Percentiles rank a stretch among this genome's conserved stretches.
Evolutionary conservation across 2,329 filamentous ascomycete genomes (phyloP).

Genomic region (Penicillium crustosum): DNA sequence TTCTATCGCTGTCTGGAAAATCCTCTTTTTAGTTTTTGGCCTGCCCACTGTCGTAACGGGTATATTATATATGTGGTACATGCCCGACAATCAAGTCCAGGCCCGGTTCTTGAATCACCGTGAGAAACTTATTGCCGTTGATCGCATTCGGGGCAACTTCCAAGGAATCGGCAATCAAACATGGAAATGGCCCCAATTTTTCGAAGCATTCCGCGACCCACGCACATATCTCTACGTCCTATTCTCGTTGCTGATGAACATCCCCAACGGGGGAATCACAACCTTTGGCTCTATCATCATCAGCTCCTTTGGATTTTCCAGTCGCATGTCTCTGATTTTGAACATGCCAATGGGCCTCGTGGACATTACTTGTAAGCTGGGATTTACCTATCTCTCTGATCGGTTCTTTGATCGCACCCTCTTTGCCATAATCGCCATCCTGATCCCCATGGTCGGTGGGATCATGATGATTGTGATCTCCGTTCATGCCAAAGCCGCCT

Average conservation of each 20-base stretch:
- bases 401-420: slow-evolving; percentile 12
- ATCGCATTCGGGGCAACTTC: slow-evolving; percentile 17
- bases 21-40: slow-evolving; percentile 18
- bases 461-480: slow-evolving; percentile 23
- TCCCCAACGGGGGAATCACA: slow-evolving; percentile 21
- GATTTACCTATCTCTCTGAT: slow-evolving; percentile 14
- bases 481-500: slow-evolving; percentile 26
- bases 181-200: slow-evolving; percentile 16
- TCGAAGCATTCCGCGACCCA: slow-evolving; percentile 15
- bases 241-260: slow-evolving; percentile 16
- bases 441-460: slow-evolving; percentile 25
- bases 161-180: slow-evolving; percentile 15
- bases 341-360: slow-evolving; percentile 8
- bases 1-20: slow-evolving; percentile 9
- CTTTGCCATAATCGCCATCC: slow-evolving; percentile 20
- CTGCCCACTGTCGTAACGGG: slow-evolving; percentile 12
- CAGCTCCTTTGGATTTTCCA: slow-evolving; percentile 14
- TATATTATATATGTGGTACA: slow-evolving; percentile 7
- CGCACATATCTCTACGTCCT: slow-evolving; percentile 13
- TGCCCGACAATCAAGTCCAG: slow-evolving; percentile 15
- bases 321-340: slow-evolving; percentile 8
- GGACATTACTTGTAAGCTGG: slow-evolving; percentile 10
- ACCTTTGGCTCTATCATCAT: slow-evolving; percentile 17
- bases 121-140: slow-evolving; percentile 10
- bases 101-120: slow-evolving; percentile 14